Base-by-base conservation (phyloP, 805 yeast genomes). In the Pichia kluyveri region DNA sequence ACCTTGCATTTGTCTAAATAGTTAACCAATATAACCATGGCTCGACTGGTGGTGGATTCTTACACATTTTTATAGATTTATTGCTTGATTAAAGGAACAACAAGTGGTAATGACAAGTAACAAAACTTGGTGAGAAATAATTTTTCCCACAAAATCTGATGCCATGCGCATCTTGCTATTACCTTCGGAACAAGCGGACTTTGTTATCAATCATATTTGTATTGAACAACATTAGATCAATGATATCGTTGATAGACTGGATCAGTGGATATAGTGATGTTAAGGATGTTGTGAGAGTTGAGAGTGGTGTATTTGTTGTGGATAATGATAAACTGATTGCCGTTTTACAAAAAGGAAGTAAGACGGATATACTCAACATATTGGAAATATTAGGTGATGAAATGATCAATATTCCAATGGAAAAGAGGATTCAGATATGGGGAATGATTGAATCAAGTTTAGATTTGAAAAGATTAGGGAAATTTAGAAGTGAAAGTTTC, bases 391-490 rank as follows among this genome's bases (percentile, higher is more conserved):
- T 87, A 40, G 65, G 75, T 8, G 71, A 71, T 2, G 68, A 78
- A 4, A 62, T 86, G 2, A 72, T 72, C 23, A 75, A 71, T 43
- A 72, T 71, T 44, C 68, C 81, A 4, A 72, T 80, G 3, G 70
- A 82, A 0, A 75, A 83, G 3, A 71, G 86, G 5, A 80, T 86
- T 0, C 89, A 84, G 52, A 70, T 86, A 1, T 87, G 96, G 96
- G 79, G 82, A 60, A 65, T 80, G 45, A 82, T 83, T 0, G 68
- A 76, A 50, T 77, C 73, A 44, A 63, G 82, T 60, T 70, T 85
- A 44, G 67, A 67, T 8, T 59, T 66, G 0, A 59, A 61, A 3
- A 60, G 57, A 32, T 57, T 56, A 19, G 48, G 60, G 1, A 68
- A 64, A 17, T 61, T 69, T 4, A 65, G 82, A 28, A 63, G 73